Conservation (phyloP, 2,329 filamentous ascomycete genomes). For the Alternaria sp. region DNA sequence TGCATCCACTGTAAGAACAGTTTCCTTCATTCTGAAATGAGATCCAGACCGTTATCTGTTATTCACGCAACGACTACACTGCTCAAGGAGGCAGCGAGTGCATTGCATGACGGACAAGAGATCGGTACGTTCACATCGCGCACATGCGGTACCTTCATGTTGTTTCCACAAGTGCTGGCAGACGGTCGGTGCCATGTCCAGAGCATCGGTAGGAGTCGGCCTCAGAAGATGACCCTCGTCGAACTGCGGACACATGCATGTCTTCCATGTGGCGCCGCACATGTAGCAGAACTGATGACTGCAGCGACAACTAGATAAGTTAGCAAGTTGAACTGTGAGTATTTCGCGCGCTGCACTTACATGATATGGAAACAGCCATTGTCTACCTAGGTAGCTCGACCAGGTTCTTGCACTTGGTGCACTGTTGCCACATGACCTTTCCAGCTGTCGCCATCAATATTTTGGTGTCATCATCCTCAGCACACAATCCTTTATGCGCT, state of each 20-base stretch:
- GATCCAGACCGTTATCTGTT: not conserved
- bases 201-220: not conserved
- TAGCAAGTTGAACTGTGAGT: not conserved
- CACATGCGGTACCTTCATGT: not conserved
- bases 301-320: conserved; percentile 14
- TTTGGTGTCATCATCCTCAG: conserved; percentile 26
- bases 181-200: not conserved
- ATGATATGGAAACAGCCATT: conserved; percentile 29
- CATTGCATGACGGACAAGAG: not conserved
- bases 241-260: conserved; percentile 15
- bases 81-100: not conserved
- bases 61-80: not conserved
- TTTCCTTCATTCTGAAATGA: not conserved
- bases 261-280: conserved; percentile 23
- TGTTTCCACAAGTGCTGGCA: not conserved
- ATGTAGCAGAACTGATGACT: conserved; percentile 28
- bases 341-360: not conserved
- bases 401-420: conserved; percentile 23
- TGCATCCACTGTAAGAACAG: not conserved
- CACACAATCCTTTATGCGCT: not conserved
- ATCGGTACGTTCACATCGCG: not conserved
- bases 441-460: conserved; percentile 17
- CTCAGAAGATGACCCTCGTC: conserved; percentile 16
- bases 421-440: conserved; percentile 25
- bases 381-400: conserved; percentile 25